Evolutionary conservation across 495 filamentous ascomycete species (phyloP), one percentile per base, ranked within the genome.

Genomic region (Penicillium ochrochloron): DNA sequence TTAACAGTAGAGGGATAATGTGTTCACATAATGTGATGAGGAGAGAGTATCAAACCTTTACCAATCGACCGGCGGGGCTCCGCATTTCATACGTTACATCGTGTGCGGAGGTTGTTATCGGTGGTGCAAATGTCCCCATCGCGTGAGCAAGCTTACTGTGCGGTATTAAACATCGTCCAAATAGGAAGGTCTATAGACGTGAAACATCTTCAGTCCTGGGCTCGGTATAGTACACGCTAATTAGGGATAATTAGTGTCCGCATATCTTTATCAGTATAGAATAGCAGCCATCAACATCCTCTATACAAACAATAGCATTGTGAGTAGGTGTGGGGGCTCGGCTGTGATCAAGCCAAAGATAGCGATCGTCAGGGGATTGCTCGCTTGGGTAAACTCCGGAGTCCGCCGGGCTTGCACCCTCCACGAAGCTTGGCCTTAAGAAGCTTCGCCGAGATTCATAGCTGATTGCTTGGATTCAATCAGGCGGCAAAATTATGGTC

Each of bases 51-150:
- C 59, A 37, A 37, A 25, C 59, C 50, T 34, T 31, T 50, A 51
- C 37, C 57, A 53, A 37, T 42, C 27, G 44, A 57, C 62, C 63
- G 60, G 42, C 60, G 63, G 63, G 60, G 19, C 52, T 63, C 64
- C 67, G 60, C 57, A 50, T 62, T 41, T 57, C 39, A 51, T 2
- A 51, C 37, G 63, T 69, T 63, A 63, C 66, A 69, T 66, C 60
- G 46, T 37, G 55, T 48, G 63, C 21, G 63, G 63, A 64, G 41
- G 29, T 46, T 1, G 48, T 63, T 60, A 66, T 59, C 55, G 50
- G 37, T 35, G 15, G 51, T 51, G 59, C 31, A 50, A 57, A 44
- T 25, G 23, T 41, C 34, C 55, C 25, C 8, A 54, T 54, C 7
- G 34, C 14, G 31, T 41, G 37, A n/a, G 19, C 15, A 23, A n/a